Base-by-base conservation (phyloP, 1,139 yeast species). In the Sugiyamaella pinicola region DNA sequence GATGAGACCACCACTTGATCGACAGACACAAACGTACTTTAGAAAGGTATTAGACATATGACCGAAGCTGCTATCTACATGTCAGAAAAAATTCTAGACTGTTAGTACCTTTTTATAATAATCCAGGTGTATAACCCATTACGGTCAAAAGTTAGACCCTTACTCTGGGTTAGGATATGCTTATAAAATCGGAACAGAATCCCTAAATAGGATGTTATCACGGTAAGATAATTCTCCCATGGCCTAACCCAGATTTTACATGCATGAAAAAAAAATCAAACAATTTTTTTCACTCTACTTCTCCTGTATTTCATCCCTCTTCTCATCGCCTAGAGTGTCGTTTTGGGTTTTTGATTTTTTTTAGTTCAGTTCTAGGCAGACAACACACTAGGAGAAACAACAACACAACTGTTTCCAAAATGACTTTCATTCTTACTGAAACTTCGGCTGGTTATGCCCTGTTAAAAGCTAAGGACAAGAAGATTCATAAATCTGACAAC, bases 361-460 rank as follows among this genome's bases (percentile, higher is more conserved):
- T 28, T 17, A 3, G 26, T 29, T 42, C 21, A 13, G 8, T 17
- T 18, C 35, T 17, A 28, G 26, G 37, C 28, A 29, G 17, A n/a
- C 12, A n/a, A 29, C 4, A 17, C 10, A 35, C 9, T 17, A 3
- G 39, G 17, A 35, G 24, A 17, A 15, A 15, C 13, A 31, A 31
- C n/a, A 4, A 8, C 34, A 31, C 4, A 9, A 31, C 22, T 26
- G 17, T 7, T 22, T 29, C n/a, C 18, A 46, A 38, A 21, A 90
- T 90, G 97, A 89, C 98, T 64, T 90, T 82, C 81, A 93, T 93
- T 69, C 83, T 93, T 72, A 87, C 98, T 59, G 99, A 93, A 79
- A 93, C 98, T 61, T 88, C 98, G 61, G 99, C 99, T 54, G 99
- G 99, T 70, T 93, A 93, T 72, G 98, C 98, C 71, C 81, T 93